Base-by-base conservation (phyloP, 768 basidiomycete genomes). In the Arthromyces matolae region DNA sequence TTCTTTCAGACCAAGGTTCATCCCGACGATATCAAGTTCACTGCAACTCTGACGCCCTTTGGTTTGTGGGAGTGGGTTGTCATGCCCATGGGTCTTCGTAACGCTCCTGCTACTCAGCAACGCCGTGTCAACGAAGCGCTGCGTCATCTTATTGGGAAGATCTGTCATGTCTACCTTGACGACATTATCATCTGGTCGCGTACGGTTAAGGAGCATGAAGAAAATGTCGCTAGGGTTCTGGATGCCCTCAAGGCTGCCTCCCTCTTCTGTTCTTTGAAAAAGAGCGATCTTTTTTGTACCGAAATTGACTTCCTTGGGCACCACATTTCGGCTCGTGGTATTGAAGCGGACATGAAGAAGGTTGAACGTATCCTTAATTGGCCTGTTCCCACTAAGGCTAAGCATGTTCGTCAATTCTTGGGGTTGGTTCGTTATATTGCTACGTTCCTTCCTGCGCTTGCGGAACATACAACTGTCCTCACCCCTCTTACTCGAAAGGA, bases 341-440 rank as follows among this genome's bases (percentile, higher is more conserved):
- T 37, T 37, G 35, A 37, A 12, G 5, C 35, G n/a, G 16, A 37
- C 22, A 12, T 22, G 3, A 13, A 4, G 10, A 33, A 33, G 32
- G 32, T 33, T 10, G 32, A 33, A 16, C 12, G 10, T 10, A 33
- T 37, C 4, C 4, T 18, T 5, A 37, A 37, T 12, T 37, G 35
- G 35, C 35, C 20, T 3, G 20, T 22, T 8, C 35, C 35, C 8
- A 5, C 16, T 8, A 16, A 12, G 0, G n/a, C 24, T 1, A 51
- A 51, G 8, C 52, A 63, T 10, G 59, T 67, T 0, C 55, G 53
- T 0, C 41, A 52, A 0, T 67, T 67, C 31, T 52, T 70, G 0
- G 64, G 67, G 1, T 31, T 56, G 0, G 55, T 53, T 2, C 33
- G 41, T 0, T 69, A 64, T 25, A 42, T 68, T 8, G 38, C 55